Evolutionary conservation across 1,139 yeast species (phyloP), one percentile per base, ranked within the genome.

Genomic region (Diutina mesorugosa): DNA sequence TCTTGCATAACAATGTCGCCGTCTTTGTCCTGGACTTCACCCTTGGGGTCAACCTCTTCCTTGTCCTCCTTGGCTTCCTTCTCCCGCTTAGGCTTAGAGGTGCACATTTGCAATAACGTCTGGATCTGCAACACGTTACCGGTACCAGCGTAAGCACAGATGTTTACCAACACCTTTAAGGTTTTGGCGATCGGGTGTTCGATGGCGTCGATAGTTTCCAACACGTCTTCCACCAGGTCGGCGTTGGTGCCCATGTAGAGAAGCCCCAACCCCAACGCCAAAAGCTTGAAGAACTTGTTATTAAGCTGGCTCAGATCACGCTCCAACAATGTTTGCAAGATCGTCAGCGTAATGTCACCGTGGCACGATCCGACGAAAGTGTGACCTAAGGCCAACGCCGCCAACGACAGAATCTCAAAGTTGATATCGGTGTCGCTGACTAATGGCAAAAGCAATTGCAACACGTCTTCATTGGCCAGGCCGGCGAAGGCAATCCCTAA

Each of bases 101-200:
- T 86, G 66, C 96, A 83, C 79, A 90, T 89, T 66, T 90, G 96
- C 64, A 93, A 80, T 66, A 95, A 78, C 46, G 90, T 83, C 74
- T 95, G 99, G 61, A 95, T 88, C 72, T 91, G 95, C 62, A 95
- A 80, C 50, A 95, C 99, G 68, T 95, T 95, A 64, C 99, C 99
- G 52, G 98, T 90, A 61, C 99, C 99, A 18, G 97, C 96, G 72
- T 87, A 91, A 7, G 98, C 96, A 74, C 97, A 89, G 57, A 91
- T 87, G 61, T 88, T 90, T 41, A 95, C 93, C 67, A 95, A 78
- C 6, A 91, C 95, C 70, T 89, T 95, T 66, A 91, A 83, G 53
- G 95, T 88, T 63, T 89, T 85, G 50, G 95, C 85, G 66, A 93
- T 87, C 55, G 98, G 97, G 67, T 91, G 97, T 63, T 90, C 97